Conservation (phyloP, 1,284 basidiomycete species). For the Tetrapyrgos nigripes region DNA sequence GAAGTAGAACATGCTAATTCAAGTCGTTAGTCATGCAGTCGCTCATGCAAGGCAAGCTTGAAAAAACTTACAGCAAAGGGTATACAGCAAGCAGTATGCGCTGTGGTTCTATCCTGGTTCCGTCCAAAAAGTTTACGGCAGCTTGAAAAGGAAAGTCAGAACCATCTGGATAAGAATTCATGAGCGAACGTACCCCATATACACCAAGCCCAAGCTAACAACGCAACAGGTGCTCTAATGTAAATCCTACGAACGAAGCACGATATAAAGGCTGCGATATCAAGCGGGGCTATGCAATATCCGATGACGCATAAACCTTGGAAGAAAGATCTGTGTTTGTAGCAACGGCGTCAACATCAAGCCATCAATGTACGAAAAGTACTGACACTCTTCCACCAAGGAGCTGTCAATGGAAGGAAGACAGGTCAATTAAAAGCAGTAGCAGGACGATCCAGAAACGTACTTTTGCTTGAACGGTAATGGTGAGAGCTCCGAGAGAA, state of each 20-base stretch:
- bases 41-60: slow-evolving; percentile 1
- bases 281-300: slow-evolving; percentile 90
- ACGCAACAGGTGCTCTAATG: slow-evolving; percentile 83
- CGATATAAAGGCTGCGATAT: slow-evolving; percentile 87
- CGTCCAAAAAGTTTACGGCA: slow-evolving; percentile 92
- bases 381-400: slow-evolving; percentile 93
- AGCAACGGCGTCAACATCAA: slow-evolving; percentile 12
- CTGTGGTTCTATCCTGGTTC: slow-evolving; percentile 89
- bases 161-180: slow-evolving; percentile 5
- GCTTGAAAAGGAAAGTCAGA: slow-evolving; percentile 55
- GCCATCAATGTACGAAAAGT: background rate
- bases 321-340: slow-evolving; percentile 85
- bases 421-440: background rate
- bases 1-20: slow-evolving; percentile 78
- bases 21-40: slow-evolving; percentile 6
- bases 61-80: slow-evolving; percentile 75
- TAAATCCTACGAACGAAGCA: slow-evolving; percentile 88
- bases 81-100: slow-evolving; percentile 92
- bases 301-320: slow-evolving; percentile 92
- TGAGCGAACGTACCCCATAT: slow-evolving; percentile 81
- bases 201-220: slow-evolving; percentile 91
- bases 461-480: slow-evolving; percentile 93
- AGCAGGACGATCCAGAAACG: slow-evolving; percentile 12
- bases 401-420: slow-evolving; percentile 55
- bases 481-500: slow-evolving; percentile 86